phyloP scores from a whole-genome alignment of 2,329 filamentous ascomycete species.

The Albifimbria verrucaria region DNA sequence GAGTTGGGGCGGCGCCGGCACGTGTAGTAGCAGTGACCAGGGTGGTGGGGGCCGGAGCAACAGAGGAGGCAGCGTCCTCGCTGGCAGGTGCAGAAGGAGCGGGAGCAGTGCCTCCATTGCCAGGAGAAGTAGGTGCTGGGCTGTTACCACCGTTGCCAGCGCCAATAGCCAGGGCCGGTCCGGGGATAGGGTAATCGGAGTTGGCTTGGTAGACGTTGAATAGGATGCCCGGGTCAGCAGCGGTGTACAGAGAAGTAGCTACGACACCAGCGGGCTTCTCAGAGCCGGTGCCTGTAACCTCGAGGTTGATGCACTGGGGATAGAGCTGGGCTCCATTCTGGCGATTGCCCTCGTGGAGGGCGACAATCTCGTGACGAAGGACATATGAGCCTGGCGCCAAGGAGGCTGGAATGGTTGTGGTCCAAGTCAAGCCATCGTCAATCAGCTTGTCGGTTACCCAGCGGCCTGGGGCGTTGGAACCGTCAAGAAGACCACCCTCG shows the following conservation, averaged over 20 bases:
- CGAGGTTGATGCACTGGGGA: conserved; percentile 48
- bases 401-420: conserved; percentile 28
- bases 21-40: conserved; percentile 2
- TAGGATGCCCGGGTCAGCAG: conserved; percentile 26
- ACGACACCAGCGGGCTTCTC: conserved; percentile 28
- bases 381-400: conserved; percentile 41
- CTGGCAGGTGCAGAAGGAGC: background rate
- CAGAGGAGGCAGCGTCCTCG: no score
- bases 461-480: conserved; percentile 10
- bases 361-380: conserved; percentile 50
- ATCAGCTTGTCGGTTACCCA: conserved; percentile 41
- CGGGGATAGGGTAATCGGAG: conserved; percentile 21
- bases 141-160: background rate
- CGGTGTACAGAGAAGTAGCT: conserved; percentile 24
- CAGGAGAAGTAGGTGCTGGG: background rate
- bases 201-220: conserved; percentile 28
- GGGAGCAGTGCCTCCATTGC: background rate
- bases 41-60: conserved; percentile 1
- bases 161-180: conserved; percentile 16
- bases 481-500: conserved; percentile 36
- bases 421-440: conserved; percentile 29
- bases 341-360: conserved; percentile 39
- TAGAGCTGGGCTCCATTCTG: conserved; percentile 49
- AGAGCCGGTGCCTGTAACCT: conserved; percentile 37
- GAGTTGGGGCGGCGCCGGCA: conserved; percentile 1